Evolutionary conservation across 2,329 filamentous ascomycete species (phyloP).

Genomic region (Nemania sp.): DNA sequence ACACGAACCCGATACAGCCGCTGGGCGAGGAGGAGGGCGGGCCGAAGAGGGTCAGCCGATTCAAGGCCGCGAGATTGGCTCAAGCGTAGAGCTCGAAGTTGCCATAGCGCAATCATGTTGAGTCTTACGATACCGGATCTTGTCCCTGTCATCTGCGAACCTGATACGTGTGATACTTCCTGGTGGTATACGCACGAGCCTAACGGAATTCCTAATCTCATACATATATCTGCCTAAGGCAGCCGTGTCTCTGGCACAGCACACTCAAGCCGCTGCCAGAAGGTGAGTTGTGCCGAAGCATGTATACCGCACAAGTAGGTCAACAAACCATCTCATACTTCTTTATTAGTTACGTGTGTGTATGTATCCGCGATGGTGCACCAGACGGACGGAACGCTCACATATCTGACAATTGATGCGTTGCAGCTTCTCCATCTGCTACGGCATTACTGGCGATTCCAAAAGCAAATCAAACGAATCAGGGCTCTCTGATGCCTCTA

Average conservation of each 20-base stretch:
- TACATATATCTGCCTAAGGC: too few relatives aligned
- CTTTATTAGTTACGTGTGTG: too few relatives aligned
- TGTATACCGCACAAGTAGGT: too few relatives aligned
- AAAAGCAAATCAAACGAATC: slow-evolving; percentile 49
- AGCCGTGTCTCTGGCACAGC: too few relatives aligned
- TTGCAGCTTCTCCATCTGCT: slow-evolving; percentile 59
- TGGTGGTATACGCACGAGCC: slow-evolving; percentile 17
- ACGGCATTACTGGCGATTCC: slow-evolving; percentile 57
- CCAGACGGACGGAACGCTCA: slow-evolving; percentile 45
- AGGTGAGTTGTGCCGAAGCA: slow-evolving; percentile 10
- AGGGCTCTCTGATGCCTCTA: slow-evolving; percentile 65
- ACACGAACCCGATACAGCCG: slow-evolving; percentile 67
- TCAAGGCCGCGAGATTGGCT: slow-evolving; percentile 70
- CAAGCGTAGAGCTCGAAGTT: slow-evolving; percentile 46
- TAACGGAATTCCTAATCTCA: too few relatives aligned
- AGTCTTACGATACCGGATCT: slow-evolving; percentile 9
- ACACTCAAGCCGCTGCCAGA: too few relatives aligned
- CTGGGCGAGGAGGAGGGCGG: slow-evolving; percentile 69
- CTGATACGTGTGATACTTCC: slow-evolving; percentile 35
- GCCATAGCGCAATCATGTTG: slow-evolving; percentile 25
- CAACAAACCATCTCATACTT: too few relatives aligned
- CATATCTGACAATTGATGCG: slow-evolving; percentile 56
- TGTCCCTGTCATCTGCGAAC: too few relatives aligned
- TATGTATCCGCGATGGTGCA: too few relatives aligned
- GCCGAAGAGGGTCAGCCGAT: slow-evolving; percentile 68